Percentiles rank a stretch among this genome's conserved stretches.
phyloP scores from a whole-genome alignment of 73 alveolate species.

The Breviolum minutum region DNA sequence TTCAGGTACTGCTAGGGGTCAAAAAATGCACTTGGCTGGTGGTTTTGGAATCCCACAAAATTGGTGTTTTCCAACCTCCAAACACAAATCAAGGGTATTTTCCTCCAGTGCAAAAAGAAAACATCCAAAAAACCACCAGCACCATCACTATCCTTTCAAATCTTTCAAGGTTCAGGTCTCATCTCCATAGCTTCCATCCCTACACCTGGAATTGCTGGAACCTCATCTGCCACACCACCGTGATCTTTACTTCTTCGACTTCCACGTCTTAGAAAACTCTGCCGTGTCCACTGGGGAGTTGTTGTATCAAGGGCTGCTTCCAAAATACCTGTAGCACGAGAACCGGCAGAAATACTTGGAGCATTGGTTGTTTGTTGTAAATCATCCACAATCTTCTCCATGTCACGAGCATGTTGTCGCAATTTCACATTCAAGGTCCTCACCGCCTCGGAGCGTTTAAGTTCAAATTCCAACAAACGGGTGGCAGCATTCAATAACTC shows the following conservation, averaged over 20 bases:
- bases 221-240: constrained; percentile 7
- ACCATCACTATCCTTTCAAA: too few species aligned
- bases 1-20: too few species aligned
- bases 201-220: constrained; percentile 10
- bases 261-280: constrained; percentile 2
- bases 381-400: constrained; percentile 46
- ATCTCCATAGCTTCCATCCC: not conserved
- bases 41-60: not conserved
- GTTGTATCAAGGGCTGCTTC: not conserved
- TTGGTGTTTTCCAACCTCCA: not conserved
- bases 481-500: constrained; percentile 29
- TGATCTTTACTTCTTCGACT: not conserved
- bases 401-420: constrained; percentile 37
- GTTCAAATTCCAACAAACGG: constrained; percentile 17
- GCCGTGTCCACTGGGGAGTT: constrained; percentile 22
- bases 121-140: too few species aligned
- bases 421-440: constrained; percentile 11
- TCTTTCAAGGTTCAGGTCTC: not conserved
- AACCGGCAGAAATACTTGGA: not conserved
- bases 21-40: not conserved
- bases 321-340: not conserved
- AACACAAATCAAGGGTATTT: not conserved
- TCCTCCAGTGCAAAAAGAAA: too few species aligned
- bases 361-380: not conserved
- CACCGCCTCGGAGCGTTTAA: constrained; percentile 26